phyloP scores from a whole-genome alignment of 2,329 filamentous ascomycete species.

The Cordyceps pruinosa region DNA sequence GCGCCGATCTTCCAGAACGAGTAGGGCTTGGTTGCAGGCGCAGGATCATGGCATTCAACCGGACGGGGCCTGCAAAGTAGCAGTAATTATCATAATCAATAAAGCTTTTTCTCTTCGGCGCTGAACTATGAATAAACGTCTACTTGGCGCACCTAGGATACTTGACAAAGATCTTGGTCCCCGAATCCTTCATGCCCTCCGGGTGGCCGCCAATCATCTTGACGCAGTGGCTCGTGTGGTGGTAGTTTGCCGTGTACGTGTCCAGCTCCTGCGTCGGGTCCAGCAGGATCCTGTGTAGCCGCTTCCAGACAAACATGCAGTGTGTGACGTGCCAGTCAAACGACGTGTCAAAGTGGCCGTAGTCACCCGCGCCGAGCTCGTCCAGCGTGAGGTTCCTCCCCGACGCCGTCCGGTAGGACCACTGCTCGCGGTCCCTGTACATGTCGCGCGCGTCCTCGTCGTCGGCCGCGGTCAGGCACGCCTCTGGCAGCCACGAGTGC shows the following conservation, averaged over 20 bases:
- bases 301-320: constrained; percentile 19
- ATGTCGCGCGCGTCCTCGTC: constrained; percentile 19
- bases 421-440: constrained; percentile 14
- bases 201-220: constrained; percentile 16
- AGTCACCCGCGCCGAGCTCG: constrained; percentile 15
- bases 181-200: constrained; percentile 14
- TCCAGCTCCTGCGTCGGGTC: constrained; percentile 15
- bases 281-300: constrained; percentile 17
- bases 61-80: too few relatives aligned
- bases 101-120: too few relatives aligned
- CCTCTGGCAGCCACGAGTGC: constrained; percentile 18
- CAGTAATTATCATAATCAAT: too few relatives aligned
- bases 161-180: constrained; percentile 18
- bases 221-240: constrained; percentile 19
- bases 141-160: constrained; percentile 16
- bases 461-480: constrained; percentile 17
- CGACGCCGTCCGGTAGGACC: constrained; percentile 14
- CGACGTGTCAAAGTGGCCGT: constrained; percentile 15
- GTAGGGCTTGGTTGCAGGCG: not conserved
- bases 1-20: constrained; percentile 12
- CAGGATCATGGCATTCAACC: too few relatives aligned
- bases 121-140: not conserved
- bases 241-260: constrained; percentile 18
- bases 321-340: constrained; percentile 19
- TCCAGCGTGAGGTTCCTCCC: constrained; percentile 16